Conservation (phyloP, 2,329 filamentous ascomycete species). For the Aspergillus brasiliensis region DNA sequence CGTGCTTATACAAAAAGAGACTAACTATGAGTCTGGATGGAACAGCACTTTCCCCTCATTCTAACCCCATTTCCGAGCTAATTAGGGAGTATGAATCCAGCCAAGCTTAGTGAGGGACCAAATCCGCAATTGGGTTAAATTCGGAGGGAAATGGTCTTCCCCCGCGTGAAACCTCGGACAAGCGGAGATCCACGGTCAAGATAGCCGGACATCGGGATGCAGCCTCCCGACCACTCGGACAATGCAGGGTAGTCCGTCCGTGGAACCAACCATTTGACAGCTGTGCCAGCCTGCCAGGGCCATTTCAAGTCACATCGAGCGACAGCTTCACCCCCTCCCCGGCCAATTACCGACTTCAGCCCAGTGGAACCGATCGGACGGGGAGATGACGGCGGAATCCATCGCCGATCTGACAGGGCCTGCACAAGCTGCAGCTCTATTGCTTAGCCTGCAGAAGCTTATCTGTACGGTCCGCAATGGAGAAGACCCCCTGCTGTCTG, state of each 20-base stretch:
- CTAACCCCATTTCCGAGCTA: too few relatives aligned
- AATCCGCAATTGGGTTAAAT: too few relatives aligned
- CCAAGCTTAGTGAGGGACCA: not conserved
- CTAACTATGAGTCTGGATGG: too few relatives aligned
- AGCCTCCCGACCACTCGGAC: not conserved
- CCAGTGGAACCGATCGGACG: not conserved
- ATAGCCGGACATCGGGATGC: constrained; percentile 4
- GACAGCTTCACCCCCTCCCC: not conserved
- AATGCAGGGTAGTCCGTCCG: not conserved
- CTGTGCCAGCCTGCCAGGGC: not conserved
- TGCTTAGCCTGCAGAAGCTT: constrained; percentile 6
- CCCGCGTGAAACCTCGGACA: not conserved
- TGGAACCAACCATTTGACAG: not conserved
- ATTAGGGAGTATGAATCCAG: not conserved
- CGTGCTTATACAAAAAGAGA: too few relatives aligned
- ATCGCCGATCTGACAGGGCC: not conserved
- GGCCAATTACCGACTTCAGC: not conserved
- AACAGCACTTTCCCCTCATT: too few relatives aligned
- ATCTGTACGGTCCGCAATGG: not conserved
- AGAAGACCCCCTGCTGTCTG: not conserved
- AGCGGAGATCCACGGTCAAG: not conserved
- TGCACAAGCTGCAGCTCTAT: not conserved
- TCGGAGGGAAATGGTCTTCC: not conserved
- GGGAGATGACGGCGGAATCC: not conserved
- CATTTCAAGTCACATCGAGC: not conserved